These are phyloP conservation scores for Pelargonium myrrhifolium DNA, from an alignment of 441 rosid genomes.

Conservation along the genomic window DNA sequence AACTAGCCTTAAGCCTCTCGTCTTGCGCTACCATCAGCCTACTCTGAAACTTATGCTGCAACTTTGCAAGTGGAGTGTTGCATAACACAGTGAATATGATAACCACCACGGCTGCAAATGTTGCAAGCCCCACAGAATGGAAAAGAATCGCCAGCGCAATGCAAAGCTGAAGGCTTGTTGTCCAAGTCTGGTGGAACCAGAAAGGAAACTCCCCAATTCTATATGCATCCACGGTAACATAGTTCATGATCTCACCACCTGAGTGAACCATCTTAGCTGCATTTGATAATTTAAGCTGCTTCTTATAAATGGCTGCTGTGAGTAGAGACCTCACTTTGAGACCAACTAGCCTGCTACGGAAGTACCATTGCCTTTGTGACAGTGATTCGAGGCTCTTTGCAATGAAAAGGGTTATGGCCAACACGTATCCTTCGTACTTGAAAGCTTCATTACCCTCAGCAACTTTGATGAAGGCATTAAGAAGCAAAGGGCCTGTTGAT, in stretches of 20 bases:
- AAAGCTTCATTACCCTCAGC: conserved; percentile 70
- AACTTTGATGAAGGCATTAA: conserved; percentile 76
- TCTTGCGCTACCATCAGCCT: conserved; percentile 80
- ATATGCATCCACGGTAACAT: conserved; percentile 86
- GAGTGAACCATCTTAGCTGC: conserved; percentile 68
- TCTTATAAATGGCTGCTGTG: conserved; percentile 75
- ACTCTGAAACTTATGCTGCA: conserved; percentile 22
- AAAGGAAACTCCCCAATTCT: conserved; percentile 91
- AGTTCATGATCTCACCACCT: conserved; percentile 84
- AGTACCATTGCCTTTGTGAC: conserved; percentile 90
- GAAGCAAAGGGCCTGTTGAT: conserved; percentile 78
- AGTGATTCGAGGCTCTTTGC: conserved; percentile 69
- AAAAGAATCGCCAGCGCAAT: conserved; percentile 64
- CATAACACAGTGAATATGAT: conserved; percentile 61
- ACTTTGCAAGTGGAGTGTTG: conserved; percentile 21
- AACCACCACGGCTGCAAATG: conserved; percentile 65
- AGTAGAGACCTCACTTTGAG: conserved; percentile 72
- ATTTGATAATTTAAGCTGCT: conserved; percentile 74
- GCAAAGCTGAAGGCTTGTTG: conserved; percentile 78
- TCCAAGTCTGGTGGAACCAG: conserved; percentile 97
- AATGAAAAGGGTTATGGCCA: conserved; percentile 55
- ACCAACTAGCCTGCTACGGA: conserved; percentile 74
- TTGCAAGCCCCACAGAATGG: conserved; percentile 80
- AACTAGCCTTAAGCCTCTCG: conserved; percentile 61
- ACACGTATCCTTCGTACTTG: conserved; percentile 65